A percentile compares a stretch with the other conserved stretches of the same genome.
Evolutionary conservation across 1,139 yeast genomes (phyloP).

Genomic region (Zygosaccharomyces pseudobailii): DNA sequence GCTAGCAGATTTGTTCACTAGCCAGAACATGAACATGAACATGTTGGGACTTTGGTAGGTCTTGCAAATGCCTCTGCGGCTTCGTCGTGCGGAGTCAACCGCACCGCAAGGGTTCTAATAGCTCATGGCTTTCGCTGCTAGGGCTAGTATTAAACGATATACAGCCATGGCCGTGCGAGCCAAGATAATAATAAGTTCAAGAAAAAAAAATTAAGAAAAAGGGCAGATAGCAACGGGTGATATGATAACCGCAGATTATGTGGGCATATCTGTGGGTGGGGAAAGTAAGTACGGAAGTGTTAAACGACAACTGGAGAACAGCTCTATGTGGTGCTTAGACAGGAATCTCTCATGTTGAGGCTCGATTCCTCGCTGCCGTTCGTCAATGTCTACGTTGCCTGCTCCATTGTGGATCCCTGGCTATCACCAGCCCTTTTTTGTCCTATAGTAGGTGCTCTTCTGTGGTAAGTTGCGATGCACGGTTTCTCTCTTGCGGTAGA

Average conservation of each 20-base stretch:
- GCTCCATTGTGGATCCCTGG: neutral
- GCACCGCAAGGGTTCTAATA: neutral
- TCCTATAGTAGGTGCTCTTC: neutral
- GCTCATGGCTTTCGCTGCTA: neutral
- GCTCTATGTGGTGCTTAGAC: neutral
- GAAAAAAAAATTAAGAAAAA: neutral
- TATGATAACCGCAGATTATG: neutral
- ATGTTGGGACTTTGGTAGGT: no score
- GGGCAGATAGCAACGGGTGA: neutral
- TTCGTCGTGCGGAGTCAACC: no score
- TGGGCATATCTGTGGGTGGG: neutral
- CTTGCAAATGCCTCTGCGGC: neutral
- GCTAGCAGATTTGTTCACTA: neutral
- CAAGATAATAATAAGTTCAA: neutral
- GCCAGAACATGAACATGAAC: neutral
- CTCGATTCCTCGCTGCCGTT: neutral
- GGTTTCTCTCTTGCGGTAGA: neutral
- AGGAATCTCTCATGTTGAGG: neutral
- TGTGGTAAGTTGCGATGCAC: neutral
- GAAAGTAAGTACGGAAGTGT: neutral
- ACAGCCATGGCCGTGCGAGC: neutral
- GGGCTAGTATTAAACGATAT: neutral
- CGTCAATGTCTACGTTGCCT: neutral
- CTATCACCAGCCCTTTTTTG: neutral
- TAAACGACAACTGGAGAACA: neutral